Evolutionary conservation across 805 yeast species (phyloP).

Genomic region (Saturnispora zaruensis): DNA sequence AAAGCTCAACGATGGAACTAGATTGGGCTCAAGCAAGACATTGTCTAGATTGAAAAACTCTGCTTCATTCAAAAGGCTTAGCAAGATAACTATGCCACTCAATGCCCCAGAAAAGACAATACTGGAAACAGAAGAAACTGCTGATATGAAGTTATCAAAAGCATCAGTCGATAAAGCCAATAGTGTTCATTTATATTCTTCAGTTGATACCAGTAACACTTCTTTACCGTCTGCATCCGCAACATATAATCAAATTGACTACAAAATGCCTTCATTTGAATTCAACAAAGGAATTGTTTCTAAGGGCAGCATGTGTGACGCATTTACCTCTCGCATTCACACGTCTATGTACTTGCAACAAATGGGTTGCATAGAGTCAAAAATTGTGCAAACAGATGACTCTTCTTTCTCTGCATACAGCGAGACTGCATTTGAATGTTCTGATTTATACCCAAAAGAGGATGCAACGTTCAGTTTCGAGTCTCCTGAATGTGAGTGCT

Average conservation of each 20-base stretch:
- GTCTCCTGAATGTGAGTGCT: neutral
- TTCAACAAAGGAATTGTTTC: neutral
- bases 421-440: neutral
- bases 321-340: neutral
- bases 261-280: neutral
- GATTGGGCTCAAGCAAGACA: neutral
- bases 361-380: neutral
- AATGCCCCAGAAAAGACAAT: neutral
- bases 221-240: neutral
- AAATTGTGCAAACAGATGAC: neutral
- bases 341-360: constrained; percentile 3
- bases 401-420: neutral
- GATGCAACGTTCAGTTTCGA: neutral
- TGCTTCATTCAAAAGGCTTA: neutral
- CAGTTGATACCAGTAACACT: neutral
- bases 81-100: neutral
- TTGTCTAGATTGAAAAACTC: constrained; percentile 1
- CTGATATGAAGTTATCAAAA: no score
- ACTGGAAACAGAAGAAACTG: neutral
- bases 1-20: neutral
- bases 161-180: neutral
- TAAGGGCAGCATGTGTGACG: neutral
- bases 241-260: neutral
- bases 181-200: neutral
- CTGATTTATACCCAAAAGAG: neutral